phyloP scores from a whole-genome alignment of 257 asterid species.

The Knoxia roxburghii region DNA sequence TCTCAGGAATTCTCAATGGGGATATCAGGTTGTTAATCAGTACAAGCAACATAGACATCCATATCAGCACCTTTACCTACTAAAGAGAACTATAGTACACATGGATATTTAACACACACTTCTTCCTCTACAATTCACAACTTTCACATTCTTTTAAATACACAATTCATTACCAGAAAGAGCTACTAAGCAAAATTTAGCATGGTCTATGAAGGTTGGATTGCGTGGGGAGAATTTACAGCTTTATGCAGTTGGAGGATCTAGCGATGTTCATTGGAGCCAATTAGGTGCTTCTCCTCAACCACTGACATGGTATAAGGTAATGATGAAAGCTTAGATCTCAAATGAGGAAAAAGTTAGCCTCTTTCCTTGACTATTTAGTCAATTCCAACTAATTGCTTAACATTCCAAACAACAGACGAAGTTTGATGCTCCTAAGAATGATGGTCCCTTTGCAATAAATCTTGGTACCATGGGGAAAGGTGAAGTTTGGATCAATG shows the following conservation, averaged over 20 bases:
- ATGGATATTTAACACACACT: background rate
- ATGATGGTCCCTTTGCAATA: slow-evolving; percentile 60
- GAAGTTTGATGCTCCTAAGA: slow-evolving; percentile 56
- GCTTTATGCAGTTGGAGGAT: slow-evolving; percentile 44
- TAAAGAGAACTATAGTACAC: background rate
- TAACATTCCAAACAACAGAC: slow-evolving; percentile 30
- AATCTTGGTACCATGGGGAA: slow-evolving; percentile 91
- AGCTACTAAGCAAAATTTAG: too few species aligned
- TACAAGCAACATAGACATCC: background rate
- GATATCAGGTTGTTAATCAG: slow-evolving; percentile 54
- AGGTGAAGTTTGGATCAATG: slow-evolving; percentile 79
- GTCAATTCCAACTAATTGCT: background rate
- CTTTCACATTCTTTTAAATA: background rate
- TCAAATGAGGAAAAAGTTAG: background rate
- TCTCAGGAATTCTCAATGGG: slow-evolving; percentile 48
- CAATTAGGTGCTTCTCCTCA: slow-evolving; percentile 31
- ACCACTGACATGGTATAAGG: slow-evolving; percentile 90
- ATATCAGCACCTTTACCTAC: background rate
- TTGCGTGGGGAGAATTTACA: slow-evolving; percentile 60
- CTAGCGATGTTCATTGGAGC: slow-evolving; percentile 44
- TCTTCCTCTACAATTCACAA: background rate
- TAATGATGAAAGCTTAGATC: slow-evolving; percentile 19
- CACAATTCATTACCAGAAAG: background rate
- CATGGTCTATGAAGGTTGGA: slow-evolving; percentile 49
- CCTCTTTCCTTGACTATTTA: background rate